A percentile compares a stretch with the other conserved stretches of the same genome.
These are phyloP conservation scores for Backusella mclennaniae DNA, from an alignment of 192 early-diverging fungal genomes.

Conservation along the genomic window DNA sequence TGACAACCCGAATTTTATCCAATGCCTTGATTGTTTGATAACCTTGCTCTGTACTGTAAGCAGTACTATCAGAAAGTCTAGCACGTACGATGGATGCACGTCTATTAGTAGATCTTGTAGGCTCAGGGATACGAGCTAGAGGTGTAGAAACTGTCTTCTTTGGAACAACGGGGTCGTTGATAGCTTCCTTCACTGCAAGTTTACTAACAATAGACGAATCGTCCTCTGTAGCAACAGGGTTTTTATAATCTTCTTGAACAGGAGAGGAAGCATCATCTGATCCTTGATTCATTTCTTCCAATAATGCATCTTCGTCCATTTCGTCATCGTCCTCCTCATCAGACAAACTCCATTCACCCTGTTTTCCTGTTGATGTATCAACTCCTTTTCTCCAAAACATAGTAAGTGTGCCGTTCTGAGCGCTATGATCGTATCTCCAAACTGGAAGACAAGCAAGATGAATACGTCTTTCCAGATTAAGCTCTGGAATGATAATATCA, in stretches of 20 bases:
- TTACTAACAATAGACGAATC: constrained; percentile 1
- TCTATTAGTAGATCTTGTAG: constrained; percentile 16
- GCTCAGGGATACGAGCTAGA: constrained; percentile 1
- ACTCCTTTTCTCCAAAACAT: constrained; percentile 51
- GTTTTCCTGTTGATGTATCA: constrained; percentile 22
- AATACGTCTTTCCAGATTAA: constrained; percentile 71
- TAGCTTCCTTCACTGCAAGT: background rate
- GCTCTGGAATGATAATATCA: constrained; percentile 71
- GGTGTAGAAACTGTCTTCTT: constrained; percentile 4
- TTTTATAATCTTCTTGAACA: background rate
- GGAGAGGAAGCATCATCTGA: background rate
- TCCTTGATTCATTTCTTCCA: constrained; percentile 11
- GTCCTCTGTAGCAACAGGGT: background rate
- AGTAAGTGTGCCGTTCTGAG: constrained; percentile 33
- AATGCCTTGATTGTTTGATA: constrained; percentile 46
- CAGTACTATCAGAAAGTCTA: constrained; percentile 21
- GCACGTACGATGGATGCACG: constrained; percentile 21
- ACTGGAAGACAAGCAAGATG: constrained; percentile 54
- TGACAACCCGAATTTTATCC: constrained; percentile 41
- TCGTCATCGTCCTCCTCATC: constrained; percentile 45
- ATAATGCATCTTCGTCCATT: constrained; percentile 38
- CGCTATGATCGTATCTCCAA: constrained; percentile 13
- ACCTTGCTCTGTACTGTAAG: constrained; percentile 30
- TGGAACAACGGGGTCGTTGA: background rate
- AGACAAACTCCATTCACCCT: constrained; percentile 25